A percentile compares a stretch with the other conserved stretches of the same genome.
Evolutionary conservation across 371 early-diverging fungal genomes (phyloP).

Genomic region (Mucor indicus): DNA sequence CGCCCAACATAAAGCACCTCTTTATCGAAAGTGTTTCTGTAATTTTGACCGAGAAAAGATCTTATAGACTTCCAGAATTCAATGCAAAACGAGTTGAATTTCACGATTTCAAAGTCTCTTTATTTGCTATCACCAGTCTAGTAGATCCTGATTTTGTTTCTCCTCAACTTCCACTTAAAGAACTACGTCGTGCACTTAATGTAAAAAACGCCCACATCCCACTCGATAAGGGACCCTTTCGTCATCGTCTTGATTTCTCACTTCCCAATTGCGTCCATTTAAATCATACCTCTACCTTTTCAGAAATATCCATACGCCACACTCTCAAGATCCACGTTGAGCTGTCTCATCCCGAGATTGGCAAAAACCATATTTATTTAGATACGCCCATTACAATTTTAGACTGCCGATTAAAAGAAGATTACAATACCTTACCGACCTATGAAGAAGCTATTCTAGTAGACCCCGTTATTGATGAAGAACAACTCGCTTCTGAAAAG

Average conservation of each 20-base stretch:
- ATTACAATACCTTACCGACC: constrained; percentile 28
- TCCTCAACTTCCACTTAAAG: constrained; percentile 11
- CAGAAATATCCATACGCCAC: constrained; percentile 27
- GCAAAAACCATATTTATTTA: constrained; percentile 10
- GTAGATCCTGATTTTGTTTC: constrained; percentile 12
- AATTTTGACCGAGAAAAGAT: constrained; percentile 20
- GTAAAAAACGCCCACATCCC: constrained; percentile 32
- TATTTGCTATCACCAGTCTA: constrained; percentile 11
- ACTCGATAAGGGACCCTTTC: constrained; percentile 19
- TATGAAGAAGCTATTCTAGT: constrained; percentile 23
- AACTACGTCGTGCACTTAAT: constrained; percentile 18
- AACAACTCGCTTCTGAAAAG: background rate
- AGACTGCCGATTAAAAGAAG: constrained; percentile 34
- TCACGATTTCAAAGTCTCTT: constrained; percentile 21
- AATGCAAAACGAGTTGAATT: constrained; percentile 23
- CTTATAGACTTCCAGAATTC: constrained; percentile 29
- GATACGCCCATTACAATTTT: constrained; percentile 36
- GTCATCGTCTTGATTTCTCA: constrained; percentile 21
- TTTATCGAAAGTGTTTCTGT: constrained; percentile 30
- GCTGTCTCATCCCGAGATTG: background rate
- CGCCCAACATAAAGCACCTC: constrained; percentile 25
- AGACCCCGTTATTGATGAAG: constrained; percentile 7
- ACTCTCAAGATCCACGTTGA: constrained; percentile 25
- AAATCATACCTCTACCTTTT: constrained; percentile 28
- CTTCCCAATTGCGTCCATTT: constrained; percentile 28